Percentiles rank a stretch among this genome's conserved stretches.
Conservation (phyloP, 108 stramenopile species). For the Nitzschia putrida region DNA sequence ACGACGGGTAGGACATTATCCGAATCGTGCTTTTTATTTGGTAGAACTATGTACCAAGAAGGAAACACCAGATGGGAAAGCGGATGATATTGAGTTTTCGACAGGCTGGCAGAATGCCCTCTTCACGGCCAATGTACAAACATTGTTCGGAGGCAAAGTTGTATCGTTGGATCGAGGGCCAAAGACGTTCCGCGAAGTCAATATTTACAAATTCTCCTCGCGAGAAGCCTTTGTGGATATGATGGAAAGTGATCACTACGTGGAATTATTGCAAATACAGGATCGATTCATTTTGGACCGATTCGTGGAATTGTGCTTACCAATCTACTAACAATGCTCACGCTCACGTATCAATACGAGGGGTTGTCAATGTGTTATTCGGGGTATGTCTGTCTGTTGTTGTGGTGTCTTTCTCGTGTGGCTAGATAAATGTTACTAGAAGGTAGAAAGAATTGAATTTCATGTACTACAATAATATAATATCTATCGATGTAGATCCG, state of each 20-base stretch:
- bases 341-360: too few species aligned
- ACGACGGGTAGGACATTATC: conserved; percentile 5
- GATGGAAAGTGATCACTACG: conserved; percentile 22
- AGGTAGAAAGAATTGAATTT: too few species aligned
- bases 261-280: not conserved
- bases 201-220: conserved; percentile 4
- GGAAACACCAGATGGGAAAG: conserved; percentile 12
- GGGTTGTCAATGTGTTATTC: too few species aligned
- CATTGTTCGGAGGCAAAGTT: conserved; percentile 12
- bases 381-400: too few species aligned
- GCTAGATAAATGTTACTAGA: too few species aligned
- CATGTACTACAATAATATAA: too few species aligned
- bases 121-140: conserved; percentile 7
- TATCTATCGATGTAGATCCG: not conserved
- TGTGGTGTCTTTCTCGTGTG: too few species aligned
- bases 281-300: conserved; percentile 17
- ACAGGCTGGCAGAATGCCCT: conserved; percentile 8
- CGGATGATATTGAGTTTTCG: conserved; percentile 1
- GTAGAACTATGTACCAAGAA: conserved; percentile 13
- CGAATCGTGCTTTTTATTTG: conserved; percentile 7
- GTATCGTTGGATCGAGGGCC: conserved; percentile 12
- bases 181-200: conserved; percentile 14
- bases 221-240: conserved; percentile 15
- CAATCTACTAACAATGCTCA: conserved; percentile 6
- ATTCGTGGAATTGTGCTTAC: conserved; percentile 18